A percentile compares a stretch with the other conserved stretches of the same genome.
Evolutionary conservation across 352 stramenopile species (phyloP).

Genomic region (Discostella stelligera): DNA sequence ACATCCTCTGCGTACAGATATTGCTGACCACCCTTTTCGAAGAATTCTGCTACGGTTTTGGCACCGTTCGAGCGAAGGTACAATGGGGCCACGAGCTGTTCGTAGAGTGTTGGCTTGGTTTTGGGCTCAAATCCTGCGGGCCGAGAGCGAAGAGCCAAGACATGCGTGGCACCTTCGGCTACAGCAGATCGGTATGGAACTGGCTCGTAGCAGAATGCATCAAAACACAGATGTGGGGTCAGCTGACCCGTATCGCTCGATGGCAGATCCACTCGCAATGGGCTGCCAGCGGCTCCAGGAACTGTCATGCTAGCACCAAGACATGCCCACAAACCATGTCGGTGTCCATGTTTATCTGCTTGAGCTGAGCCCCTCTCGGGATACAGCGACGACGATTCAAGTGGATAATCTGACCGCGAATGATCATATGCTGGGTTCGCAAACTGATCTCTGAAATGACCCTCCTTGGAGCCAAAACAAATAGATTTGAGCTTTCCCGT

Average conservation of each 20-base stretch:
- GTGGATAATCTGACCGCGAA: not conserved
- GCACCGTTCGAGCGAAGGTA: slow-evolving; percentile 74
- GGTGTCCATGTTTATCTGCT: slow-evolving; percentile 30
- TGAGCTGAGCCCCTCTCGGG: slow-evolving; percentile 35
- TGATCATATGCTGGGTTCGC: slow-evolving; percentile 5
- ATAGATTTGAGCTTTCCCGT: slow-evolving; percentile 55
- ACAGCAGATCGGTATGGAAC: slow-evolving; percentile 79
- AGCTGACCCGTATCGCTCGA: slow-evolving; percentile 23
- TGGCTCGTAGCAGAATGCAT: slow-evolving; percentile 77
- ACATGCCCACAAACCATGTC: slow-evolving; percentile 71
- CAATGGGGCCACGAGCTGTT: slow-evolving; percentile 62
- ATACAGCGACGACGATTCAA: slow-evolving; percentile 20
- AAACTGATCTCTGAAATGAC: slow-evolving; percentile 59
- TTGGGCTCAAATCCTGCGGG: slow-evolving; percentile 57
- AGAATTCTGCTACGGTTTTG: slow-evolving; percentile 66
- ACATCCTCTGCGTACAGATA: slow-evolving; percentile 80
- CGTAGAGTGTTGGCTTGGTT: slow-evolving; percentile 69
- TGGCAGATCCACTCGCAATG: slow-evolving; percentile 51
- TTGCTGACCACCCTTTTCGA: slow-evolving; percentile 74
- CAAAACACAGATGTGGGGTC: slow-evolving; percentile 61
- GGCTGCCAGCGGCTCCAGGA: slow-evolving; percentile 66
- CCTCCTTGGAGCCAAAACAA: slow-evolving; percentile 62
- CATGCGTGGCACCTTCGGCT: slow-evolving; percentile 73
- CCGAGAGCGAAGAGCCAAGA: slow-evolving; percentile 63
- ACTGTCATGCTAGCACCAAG: slow-evolving; percentile 74